Conservation (phyloP, 306 rosid genomes). For the Dicorynia guianensis region DNA sequence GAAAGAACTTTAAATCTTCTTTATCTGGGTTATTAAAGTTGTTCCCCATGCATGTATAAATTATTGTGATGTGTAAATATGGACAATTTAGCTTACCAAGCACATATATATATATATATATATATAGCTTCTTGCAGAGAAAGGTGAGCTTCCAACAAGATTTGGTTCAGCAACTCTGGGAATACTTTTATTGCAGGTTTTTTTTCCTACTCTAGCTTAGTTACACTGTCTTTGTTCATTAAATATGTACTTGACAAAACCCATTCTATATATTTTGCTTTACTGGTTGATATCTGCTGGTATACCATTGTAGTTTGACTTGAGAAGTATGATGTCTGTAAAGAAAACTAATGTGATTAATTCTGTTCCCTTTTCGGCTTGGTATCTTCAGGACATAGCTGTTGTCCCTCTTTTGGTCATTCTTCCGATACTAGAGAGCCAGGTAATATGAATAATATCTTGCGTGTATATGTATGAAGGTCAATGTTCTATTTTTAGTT, state of each 20-base stretch:
- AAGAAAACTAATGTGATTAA: slow-evolving; percentile 31
- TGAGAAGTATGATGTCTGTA: slow-evolving; percentile 40
- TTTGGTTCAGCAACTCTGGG: slow-evolving; percentile 98
- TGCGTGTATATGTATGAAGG: background rate
- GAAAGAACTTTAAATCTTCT: slow-evolving; percentile 28
- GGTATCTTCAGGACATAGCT: slow-evolving; percentile 91
- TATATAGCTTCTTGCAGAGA: slow-evolving; percentile 97
- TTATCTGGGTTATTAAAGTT: slow-evolving; percentile 6
- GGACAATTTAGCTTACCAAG: slow-evolving; percentile 46
- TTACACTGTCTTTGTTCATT: slow-evolving; percentile 35
- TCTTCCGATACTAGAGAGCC: slow-evolving; percentile 97
- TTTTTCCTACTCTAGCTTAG: slow-evolving; percentile 37
- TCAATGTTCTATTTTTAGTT: slow-evolving; percentile 1
- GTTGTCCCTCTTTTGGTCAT: slow-evolving; percentile 97
- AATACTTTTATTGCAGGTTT: slow-evolving; percentile 94
- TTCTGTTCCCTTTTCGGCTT: slow-evolving; percentile 46
- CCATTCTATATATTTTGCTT: slow-evolving; percentile 35
- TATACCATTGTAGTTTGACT: slow-evolving; percentile 20
- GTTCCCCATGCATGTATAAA: slow-evolving; percentile 8
- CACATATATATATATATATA: slow-evolving; percentile 47
- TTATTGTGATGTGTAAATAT: slow-evolving; percentile 20
- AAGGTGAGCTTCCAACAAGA: slow-evolving; percentile 98
- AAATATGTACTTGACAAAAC: slow-evolving; percentile 24
- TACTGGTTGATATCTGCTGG: slow-evolving; percentile 47
- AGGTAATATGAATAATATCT: slow-evolving; percentile 62